phyloP scores from a whole-genome alignment of 768 basidiomycete genomes.

The Mycena rosella region DNA sequence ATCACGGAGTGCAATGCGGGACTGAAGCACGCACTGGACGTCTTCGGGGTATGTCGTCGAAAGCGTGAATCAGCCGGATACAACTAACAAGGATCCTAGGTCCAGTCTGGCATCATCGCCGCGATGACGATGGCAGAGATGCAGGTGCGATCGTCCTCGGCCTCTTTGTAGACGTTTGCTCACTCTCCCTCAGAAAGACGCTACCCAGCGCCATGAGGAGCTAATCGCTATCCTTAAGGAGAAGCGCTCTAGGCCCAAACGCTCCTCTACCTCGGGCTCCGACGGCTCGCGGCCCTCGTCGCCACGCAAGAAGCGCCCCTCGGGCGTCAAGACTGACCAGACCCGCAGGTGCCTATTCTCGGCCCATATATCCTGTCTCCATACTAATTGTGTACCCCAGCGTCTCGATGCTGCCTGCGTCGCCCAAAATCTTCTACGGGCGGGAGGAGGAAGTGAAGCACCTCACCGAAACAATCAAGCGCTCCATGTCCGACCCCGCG shows the following conservation, averaged over 20 bases:
- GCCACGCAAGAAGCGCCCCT: slow-evolving; percentile 17
- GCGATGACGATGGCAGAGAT: slow-evolving; percentile 34
- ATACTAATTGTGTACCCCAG: not conserved
- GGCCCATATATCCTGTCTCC: not conserved
- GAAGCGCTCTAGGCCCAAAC: slow-evolving; percentile 15
- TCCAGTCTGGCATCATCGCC: slow-evolving; percentile 30
- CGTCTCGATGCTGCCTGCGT: slow-evolving; percentile 23
- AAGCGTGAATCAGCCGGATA: not conserved
- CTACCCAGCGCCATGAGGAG: slow-evolving; percentile 27
- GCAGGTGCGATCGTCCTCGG: slow-evolving; percentile 13
- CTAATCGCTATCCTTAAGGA: slow-evolving; percentile 33
- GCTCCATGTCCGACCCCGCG: slow-evolving; percentile 17
- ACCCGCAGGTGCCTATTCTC: slow-evolving; percentile 1
- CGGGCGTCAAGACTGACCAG: slow-evolving; percentile 4
- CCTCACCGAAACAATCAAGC: slow-evolving; percentile 16
- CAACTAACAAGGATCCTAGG: slow-evolving; percentile 17
- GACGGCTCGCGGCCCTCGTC: not conserved
- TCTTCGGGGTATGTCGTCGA: slow-evolving; percentile 27
- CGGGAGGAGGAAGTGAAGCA: slow-evolving; percentile 24
- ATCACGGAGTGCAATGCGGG: slow-evolving; percentile 26
- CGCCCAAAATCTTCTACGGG: slow-evolving; percentile 34
- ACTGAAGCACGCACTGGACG: slow-evolving; percentile 31
- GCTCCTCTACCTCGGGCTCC: slow-evolving; percentile 1
- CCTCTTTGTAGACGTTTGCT: not conserved
- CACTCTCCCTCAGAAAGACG: slow-evolving; percentile 27